Base-by-base conservation (phyloP, 2,329 filamentous ascomycete species). In the Xylariomycetidae sp. region DNA sequence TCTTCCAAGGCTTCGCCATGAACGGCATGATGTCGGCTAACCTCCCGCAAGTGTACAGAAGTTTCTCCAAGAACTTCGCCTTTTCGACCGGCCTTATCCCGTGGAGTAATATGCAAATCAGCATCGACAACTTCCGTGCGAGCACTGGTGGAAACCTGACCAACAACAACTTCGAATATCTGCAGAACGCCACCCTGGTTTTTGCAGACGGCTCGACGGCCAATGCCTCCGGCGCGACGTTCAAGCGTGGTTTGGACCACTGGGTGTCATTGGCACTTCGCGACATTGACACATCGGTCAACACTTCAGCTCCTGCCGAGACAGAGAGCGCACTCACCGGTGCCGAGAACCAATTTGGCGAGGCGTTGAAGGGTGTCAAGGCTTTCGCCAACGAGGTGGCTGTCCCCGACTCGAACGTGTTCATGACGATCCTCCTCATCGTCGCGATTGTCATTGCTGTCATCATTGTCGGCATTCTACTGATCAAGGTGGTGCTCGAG, bases 1-100 rank as follows among this genome's bases (percentile, higher is more conserved):
- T 85, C 76, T 95, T 96, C 60, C 89, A 96, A 61, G 82, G 83
- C 31, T 84, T 96, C 70, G 88, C 92, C 18, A 83, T 92, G 68
- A 95, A 92, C 60, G 89, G 92, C 45, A 96, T 96, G 92, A 72
- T 95, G 57, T 93, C 85, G 39, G 89, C 93, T 49, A 76, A 81
- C 49, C 88, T 95, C 47, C 92, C 92, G 4, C 69, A 77, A 22
- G 79, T 96, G 23, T 96, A 96, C 65, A 78, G 81, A 47, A 90
- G 80, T 57, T 98, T 95, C 61, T 68, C 83, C 42, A 85, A 85
- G 64, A 96, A 96, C 64, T 96, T 98, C 58, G 89, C 72, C 29
- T 96, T 95, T 68, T 90, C 86, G 44, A 83, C 82, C 18, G 88
- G 88, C 31, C 64, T 96, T 37, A 70, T 96, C 36, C 76, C 84